Evolutionary conservation across 164 flowering plant species (phyloP).

Genomic region (Tetracentron sinense): DNA sequence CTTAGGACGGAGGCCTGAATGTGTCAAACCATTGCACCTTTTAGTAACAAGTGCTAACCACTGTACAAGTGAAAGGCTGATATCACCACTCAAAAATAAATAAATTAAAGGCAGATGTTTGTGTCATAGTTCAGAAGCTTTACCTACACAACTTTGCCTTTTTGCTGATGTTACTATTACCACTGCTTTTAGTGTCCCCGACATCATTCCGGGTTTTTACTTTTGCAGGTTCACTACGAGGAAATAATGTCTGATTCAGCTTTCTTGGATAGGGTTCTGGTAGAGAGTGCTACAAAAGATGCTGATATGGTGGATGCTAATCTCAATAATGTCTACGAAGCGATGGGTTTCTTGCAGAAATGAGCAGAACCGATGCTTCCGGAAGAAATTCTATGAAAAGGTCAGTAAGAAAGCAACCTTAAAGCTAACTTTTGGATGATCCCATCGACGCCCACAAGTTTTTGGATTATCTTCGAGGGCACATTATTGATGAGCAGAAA

Average conservation of each 20-base stretch:
- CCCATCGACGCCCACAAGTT: slow-evolving; percentile 24
- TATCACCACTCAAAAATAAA: no score
- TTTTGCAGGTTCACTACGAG: slow-evolving; percentile 63
- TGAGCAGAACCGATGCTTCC: slow-evolving; percentile 34
- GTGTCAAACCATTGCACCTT: no score
- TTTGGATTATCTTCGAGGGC: slow-evolving; percentile 18
- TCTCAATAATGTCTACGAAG: slow-evolving; percentile 78
- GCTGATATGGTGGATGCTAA: slow-evolving; percentile 73
- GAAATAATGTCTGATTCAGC: slow-evolving; percentile 74
- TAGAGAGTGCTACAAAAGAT: slow-evolving; percentile 79
- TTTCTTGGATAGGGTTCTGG: slow-evolving; percentile 66
- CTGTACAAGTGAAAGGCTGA: no score
- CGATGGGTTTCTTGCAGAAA: slow-evolving; percentile 86
- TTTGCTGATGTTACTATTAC: slow-evolving; percentile 5
- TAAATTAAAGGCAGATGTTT: background rate
- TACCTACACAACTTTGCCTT: slow-evolving; percentile 9
- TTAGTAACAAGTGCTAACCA: no score
- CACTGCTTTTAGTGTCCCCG: slow-evolving; percentile 5
- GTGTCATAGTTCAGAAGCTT: background rate
- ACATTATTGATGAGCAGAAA: slow-evolving; percentile 23
- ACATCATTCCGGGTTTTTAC: slow-evolving; percentile 1
- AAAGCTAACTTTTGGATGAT: slow-evolving; percentile 31
- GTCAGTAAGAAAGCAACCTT: slow-evolving; percentile 27
- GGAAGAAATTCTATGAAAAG: slow-evolving; percentile 17
- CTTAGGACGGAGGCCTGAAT: no score